Base-by-base conservation (phyloP, 257 asterid species). In the Gynochthodes officinalis region DNA sequence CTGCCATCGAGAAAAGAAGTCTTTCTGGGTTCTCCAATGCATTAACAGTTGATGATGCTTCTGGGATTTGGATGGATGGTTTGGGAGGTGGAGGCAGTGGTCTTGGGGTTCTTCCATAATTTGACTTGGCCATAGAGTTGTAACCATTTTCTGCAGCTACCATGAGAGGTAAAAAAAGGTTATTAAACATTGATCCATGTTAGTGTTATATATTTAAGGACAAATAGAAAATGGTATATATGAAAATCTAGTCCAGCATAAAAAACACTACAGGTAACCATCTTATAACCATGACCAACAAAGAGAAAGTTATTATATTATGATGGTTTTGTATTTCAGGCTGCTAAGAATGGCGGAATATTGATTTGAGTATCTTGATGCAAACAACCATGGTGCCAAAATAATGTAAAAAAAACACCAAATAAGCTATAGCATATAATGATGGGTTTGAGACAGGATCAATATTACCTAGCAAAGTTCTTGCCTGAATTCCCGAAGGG, bases 381-480 rank as follows among this genome's bases (percentile, higher is more conserved):
- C 58, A 21, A 21, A n/a, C n/a, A 15, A 49, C 13, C n/a, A 52
- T 21, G 8, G 28, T 30, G 28, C 5, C n/a, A n/a, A n/a, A n/a
- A n/a, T n/a, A n/a, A n/a, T n/a, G n/a, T n/a, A n/a, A n/a, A n/a
- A n/a, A n/a, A n/a, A n/a, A n/a, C n/a, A n/a, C n/a, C n/a, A n/a
- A n/a, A n/a, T n/a, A n/a, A n/a, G n/a, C n/a, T n/a, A n/a, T n/a
- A n/a, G n/a, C n/a, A n/a, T n/a, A n/a, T n/a, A n/a, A n/a, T n/a
- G n/a, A n/a, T n/a, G 42, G n/a, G 16, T 8, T 15, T 32, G 66
- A 40, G 25, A 21, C 43, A 4, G 23, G 52, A 15, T n/a, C n/a
- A n/a, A 40, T 42, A 16, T 53, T 78, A 78, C 79, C 82, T 64
- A 15, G 82, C 43, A 78, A 78, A 35, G 25, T 57, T 69, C 76